Base-by-base conservation (phyloP, 306 rosid genomes). In the Rubus parviflorus region DNA sequence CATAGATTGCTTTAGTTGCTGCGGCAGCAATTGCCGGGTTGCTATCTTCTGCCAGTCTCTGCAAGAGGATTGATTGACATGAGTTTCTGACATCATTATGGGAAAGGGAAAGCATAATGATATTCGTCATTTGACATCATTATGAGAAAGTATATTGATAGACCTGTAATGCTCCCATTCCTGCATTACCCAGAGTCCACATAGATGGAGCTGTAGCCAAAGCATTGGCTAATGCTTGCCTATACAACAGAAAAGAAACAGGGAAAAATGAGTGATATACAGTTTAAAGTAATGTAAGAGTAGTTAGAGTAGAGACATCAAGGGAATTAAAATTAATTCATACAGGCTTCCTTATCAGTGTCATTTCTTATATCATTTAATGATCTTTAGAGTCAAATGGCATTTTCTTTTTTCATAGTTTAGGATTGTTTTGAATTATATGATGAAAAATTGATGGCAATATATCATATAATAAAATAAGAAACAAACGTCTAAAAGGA, bases 161-260 rank as follows among this genome's bases (percentile, higher is more conserved):
- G 22, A 94, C 98, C 97, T 94, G 97, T 48, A 94, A 85, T 46
- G 98, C 98, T 74, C 98, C 98, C 98, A 94, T 92, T 82, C 97
- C 98, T 22, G 97, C 95, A 83, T 94, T 94, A 79, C 98, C 97
- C 65, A 92, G 93, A 66, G 92, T 89, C 98, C 98, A 94, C 92
- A 89, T 94, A 64, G 98, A 92, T 61, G 98, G 98, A 58, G 97
- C 98, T 65, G 93, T 82, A 20, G 92, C 97, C 65, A 94, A 85
- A 49, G 98, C 98, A 81, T 90, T 94, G 40, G 97, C 93, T 53
- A 94, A 75, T 43, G 98, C 98, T 85, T 80, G 84, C 79, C 97
- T 94, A 64, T 23, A 79, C 43, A 25, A 60, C 73, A 77, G 54
- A 68, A 53, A 58, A 46, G 11, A 12, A 64, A 70, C 56, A 30